A percentile compares a stretch with the other conserved stretches of the same genome.
phyloP scores from a whole-genome alignment of 805 yeast species.

The Metschnikowia lachancei region DNA sequence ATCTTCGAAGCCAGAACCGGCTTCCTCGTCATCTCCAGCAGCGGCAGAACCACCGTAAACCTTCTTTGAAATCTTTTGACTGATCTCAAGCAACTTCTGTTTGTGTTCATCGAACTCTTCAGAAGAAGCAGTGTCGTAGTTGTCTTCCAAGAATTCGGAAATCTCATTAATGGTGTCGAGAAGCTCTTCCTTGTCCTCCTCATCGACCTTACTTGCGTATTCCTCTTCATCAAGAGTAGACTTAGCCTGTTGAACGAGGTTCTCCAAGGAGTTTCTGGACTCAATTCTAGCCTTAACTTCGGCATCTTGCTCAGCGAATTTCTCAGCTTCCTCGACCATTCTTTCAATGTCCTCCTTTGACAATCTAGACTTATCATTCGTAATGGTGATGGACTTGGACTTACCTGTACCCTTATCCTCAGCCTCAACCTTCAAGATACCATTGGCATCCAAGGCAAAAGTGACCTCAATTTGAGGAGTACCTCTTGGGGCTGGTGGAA shows the following conservation, averaged over 20 bases:
- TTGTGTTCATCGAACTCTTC: conserved; percentile 94
- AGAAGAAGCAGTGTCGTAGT: conserved; percentile 79
- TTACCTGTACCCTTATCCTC: conserved; percentile 23
- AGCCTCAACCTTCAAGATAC: conserved; percentile 24
- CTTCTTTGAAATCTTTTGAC: conserved; percentile 91
- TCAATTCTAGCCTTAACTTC: conserved; percentile 22
- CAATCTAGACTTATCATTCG: conserved; percentile 22
- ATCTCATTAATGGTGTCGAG: conserved; percentile 85
- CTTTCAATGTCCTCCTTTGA: conserved; percentile 23
- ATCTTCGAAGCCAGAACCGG: conserved; percentile 29
- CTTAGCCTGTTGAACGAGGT: conserved; percentile 19
- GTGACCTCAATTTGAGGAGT: conserved; percentile 25
- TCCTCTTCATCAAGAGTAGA: conserved; percentile 18
- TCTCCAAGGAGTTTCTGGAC: conserved; percentile 22
- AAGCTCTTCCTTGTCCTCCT: conserved; percentile 87
- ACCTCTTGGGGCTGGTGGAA: conserved; percentile 25
- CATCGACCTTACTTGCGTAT: conserved; percentile 59
- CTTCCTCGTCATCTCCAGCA: conserved; percentile 40
- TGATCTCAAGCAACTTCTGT: conserved; percentile 74
- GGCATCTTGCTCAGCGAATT: conserved; percentile 22
- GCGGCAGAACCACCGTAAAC: conserved; percentile 49
- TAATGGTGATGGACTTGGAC: conserved; percentile 22
- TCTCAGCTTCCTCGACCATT: conserved; percentile 25
- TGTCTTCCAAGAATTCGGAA: conserved; percentile 73
- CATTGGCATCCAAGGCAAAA: conserved; percentile 23